phyloP scores from a whole-genome alignment of 2,329 filamentous ascomycete species.

The Nemania sp. region DNA sequence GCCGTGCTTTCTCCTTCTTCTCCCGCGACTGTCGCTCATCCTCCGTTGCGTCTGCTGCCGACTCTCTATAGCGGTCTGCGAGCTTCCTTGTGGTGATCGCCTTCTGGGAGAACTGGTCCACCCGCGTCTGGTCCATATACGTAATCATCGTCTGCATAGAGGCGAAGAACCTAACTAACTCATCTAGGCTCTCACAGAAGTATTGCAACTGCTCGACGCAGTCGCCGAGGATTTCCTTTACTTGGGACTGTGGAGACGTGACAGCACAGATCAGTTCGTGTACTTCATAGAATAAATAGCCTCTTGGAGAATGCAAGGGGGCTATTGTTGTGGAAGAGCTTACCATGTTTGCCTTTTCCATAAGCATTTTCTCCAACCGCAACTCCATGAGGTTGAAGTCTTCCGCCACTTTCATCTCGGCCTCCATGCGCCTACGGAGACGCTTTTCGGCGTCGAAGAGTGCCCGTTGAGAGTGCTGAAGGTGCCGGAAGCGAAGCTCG shows the following conservation, averaged over 20 bases:
- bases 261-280: too few relatives aligned
- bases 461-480: constrained; percentile 8
- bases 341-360: constrained; percentile 9
- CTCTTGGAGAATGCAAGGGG: too few relatives aligned
- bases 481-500: constrained; percentile 16
- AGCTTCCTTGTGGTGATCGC: constrained; percentile 8
- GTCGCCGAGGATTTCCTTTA: constrained; percentile 21
- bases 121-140: constrained; percentile 16
- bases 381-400: constrained; percentile 23
- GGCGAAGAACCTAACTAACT: constrained; percentile 10
- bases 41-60: background rate
- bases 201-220: constrained; percentile 22
- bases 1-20: constrained; percentile 8
- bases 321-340: background rate
- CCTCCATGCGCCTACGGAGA: constrained; percentile 10
- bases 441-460: constrained; percentile 15
- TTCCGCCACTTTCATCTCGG: constrained; percentile 11
- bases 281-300: too few relatives aligned
- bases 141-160: constrained; percentile 9
- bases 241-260: constrained; percentile 6
- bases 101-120: constrained; percentile 5
- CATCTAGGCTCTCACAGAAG: constrained; percentile 24
- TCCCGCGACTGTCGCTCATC: background rate
- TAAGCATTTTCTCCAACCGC: constrained; percentile 14
- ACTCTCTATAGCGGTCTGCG: background rate